Evolutionary conservation across 2,329 filamentous ascomycete species (phyloP).

Genomic region (Verticillium albo-atrum): DNA sequence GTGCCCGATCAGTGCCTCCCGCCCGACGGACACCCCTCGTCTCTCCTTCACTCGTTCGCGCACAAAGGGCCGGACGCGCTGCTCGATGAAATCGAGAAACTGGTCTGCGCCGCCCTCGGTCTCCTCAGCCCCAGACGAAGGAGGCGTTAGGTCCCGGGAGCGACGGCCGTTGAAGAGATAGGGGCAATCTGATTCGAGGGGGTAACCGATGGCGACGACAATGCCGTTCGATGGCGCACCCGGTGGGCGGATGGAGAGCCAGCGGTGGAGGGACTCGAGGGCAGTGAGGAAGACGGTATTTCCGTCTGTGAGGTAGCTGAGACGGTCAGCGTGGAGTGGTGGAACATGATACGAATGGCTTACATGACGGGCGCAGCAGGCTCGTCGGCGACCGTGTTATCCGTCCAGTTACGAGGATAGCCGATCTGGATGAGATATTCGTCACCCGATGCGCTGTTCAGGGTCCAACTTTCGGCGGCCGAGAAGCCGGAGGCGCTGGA

Average conservation of each 20-base stretch:
- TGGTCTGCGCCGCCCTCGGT: conserved; percentile 36
- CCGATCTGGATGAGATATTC: conserved; percentile 25
- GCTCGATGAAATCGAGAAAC: conserved; percentile 38
- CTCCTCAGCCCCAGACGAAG: conserved; percentile 15
- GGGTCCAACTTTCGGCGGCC: neutral
- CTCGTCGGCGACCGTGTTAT: conserved; percentile 11
- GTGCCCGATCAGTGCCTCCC: conserved; percentile 42
- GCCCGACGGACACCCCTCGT: conserved; percentile 18
- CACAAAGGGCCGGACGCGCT: conserved; percentile 29
- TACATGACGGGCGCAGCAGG: conserved; percentile 18
- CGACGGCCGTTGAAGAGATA: conserved; percentile 24
- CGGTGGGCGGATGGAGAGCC: conserved; percentile 12
- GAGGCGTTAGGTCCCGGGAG: conserved; percentile 24
- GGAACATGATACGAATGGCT: conserved; percentile 3
- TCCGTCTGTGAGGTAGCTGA: conserved; percentile 27
- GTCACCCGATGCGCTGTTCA: neutral
- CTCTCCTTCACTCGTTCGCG: conserved; percentile 20
- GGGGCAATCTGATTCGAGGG: conserved; percentile 12
- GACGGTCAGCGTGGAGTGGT: neutral
- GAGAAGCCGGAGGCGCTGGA: neutral
- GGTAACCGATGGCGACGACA: conserved; percentile 27
- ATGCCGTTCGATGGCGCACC: conserved; percentile 21
- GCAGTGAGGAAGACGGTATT: conserved; percentile 29
- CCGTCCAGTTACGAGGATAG: conserved; percentile 23
- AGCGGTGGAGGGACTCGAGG: conserved; percentile 17